phyloP scores from a whole-genome alignment of 1,139 yeast genomes.

The Diutina pseudorugosa region DNA sequence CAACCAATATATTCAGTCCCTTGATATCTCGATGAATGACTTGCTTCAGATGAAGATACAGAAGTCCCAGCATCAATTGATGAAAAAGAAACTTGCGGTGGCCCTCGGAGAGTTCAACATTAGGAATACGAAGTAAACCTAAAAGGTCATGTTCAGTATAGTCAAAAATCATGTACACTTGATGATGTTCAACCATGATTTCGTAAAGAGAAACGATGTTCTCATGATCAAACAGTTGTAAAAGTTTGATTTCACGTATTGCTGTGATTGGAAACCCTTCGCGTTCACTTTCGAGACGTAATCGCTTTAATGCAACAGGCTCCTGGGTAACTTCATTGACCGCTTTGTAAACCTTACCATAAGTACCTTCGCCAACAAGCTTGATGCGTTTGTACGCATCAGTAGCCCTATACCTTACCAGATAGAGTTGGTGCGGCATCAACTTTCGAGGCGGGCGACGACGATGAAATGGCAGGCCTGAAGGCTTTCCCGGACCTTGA shows the following conservation, averaged over 20 bases:
- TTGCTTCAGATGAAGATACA: conserved; percentile 66
- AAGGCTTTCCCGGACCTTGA: not conserved
- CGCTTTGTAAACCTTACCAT: conserved; percentile 44
- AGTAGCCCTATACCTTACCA: conserved; percentile 15
- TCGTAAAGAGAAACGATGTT: conserved; percentile 75
- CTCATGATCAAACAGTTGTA: conserved; percentile 78
- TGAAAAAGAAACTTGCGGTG: conserved; percentile 67
- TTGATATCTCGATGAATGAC: conserved; percentile 90
- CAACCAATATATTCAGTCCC: conserved; percentile 79
- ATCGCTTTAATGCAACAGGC: conserved; percentile 70
- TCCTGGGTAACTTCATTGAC: conserved; percentile 53
- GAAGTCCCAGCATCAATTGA: conserved; percentile 71
- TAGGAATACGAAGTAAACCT: conserved; percentile 74
- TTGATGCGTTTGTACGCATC: conserved; percentile 28
- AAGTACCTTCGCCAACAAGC: conserved; percentile 41
- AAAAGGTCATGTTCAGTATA: conserved; percentile 90
- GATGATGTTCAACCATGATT: conserved; percentile 78
- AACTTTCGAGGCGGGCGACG: conserved; percentile 7
- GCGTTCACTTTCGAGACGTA: conserved; percentile 74
- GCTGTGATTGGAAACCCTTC: conserved; percentile 98
- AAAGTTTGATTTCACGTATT: conserved; percentile 74
- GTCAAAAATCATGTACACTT: conserved; percentile 83
- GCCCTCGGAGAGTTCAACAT: conserved; percentile 45
- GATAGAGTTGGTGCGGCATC: conserved; percentile 20
- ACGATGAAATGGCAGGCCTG: not conserved